Percentiles rank a stretch among this genome's conserved stretches.
Evolutionary conservation across 345 rosid genomes (phyloP).

Genomic region (Eucalyptus tenuipes): DNA sequence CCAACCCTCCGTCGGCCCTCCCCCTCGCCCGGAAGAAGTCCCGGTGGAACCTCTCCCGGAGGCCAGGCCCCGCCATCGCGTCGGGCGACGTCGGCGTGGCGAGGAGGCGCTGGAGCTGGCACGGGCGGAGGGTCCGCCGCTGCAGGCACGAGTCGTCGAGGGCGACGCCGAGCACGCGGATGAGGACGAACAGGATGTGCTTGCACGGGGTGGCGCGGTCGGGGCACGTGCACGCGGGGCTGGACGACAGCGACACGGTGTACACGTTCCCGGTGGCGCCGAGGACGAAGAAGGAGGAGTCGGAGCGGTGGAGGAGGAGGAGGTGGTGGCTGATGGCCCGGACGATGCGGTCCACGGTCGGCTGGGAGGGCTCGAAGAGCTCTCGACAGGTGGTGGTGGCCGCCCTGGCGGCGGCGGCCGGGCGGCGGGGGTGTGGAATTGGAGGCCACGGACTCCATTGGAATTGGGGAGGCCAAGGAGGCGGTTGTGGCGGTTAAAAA

Average conservation of each 20-base stretch:
- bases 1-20: background rate
- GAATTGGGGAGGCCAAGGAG: too few species aligned
- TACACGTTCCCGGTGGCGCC: constrained; percentile 91
- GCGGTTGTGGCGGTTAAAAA: too few species aligned
- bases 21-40: constrained; percentile 17
- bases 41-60: constrained; percentile 59
- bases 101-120: constrained; percentile 38
- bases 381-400: background rate
- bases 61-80: constrained; percentile 29
- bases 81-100: constrained; percentile 28
- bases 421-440: constrained; percentile 3
- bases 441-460: constrained; percentile 45
- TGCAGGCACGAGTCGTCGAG: constrained; percentile 51
- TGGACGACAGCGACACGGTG: constrained; percentile 41
- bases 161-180: constrained; percentile 62
- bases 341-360: constrained; percentile 39
- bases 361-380: constrained; percentile 21
- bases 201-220: constrained; percentile 84
- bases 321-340: constrained; percentile 67
- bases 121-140: constrained; percentile 50
- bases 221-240: constrained; percentile 76
- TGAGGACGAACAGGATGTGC: constrained; percentile 64
- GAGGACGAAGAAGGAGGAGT: constrained; percentile 46
- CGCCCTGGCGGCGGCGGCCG: background rate
- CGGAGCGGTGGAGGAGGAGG: constrained; percentile 53